Percentiles rank a stretch among this genome's conserved stretches.
Evolutionary conservation across 164 flowering plant genomes (phyloP).

Genomic region (Aristolochia contorta): DNA sequence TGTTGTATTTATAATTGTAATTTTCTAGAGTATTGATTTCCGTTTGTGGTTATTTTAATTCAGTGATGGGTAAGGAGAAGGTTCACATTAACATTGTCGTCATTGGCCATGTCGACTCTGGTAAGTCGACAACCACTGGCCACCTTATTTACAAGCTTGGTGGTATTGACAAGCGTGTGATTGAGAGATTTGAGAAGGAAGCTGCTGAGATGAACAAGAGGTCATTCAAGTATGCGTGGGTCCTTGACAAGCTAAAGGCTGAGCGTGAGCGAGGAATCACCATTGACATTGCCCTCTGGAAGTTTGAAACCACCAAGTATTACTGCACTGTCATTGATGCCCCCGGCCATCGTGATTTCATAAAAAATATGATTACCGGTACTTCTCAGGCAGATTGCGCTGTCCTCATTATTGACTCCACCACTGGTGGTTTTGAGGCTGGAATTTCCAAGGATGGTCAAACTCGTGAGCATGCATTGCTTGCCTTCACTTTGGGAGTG

Average conservation of each 20-base stretch:
- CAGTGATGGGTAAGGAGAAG: conserved; percentile 52
- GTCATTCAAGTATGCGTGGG: conserved; percentile 34
- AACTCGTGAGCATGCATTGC: conserved; percentile 23
- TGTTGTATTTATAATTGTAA: too few relatives aligned
- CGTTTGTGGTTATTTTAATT: too few relatives aligned
- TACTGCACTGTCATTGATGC: conserved; percentile 26
- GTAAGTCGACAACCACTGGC: conserved; percentile 50
- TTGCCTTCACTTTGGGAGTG: conserved; percentile 21
- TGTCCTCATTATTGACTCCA: conserved; percentile 21
- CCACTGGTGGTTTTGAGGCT: conserved; percentile 24
- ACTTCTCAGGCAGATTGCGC: conserved; percentile 25
- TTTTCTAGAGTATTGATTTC: too few relatives aligned
- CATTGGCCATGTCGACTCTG: conserved; percentile 62
- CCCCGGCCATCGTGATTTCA: conserved; percentile 22
- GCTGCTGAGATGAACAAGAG: conserved; percentile 25
- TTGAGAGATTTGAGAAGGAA: conserved; percentile 24
- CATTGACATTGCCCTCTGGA: conserved; percentile 21
- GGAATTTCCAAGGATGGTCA: conserved; percentile 24
- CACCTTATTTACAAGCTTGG: conserved; percentile 43
- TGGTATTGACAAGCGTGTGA: conserved; percentile 26
- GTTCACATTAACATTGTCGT: conserved; percentile 55
- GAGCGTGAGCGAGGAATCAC: conserved; percentile 25
- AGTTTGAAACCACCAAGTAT: conserved; percentile 20
- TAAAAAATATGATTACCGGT: conserved; percentile 22
- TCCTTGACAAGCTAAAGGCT: conserved; percentile 32